A percentile compares a stretch with the other conserved stretches of the same genome.
phyloP scores from a whole-genome alignment of 306 rosid genomes.

The Spatholobus suberectus region DNA sequence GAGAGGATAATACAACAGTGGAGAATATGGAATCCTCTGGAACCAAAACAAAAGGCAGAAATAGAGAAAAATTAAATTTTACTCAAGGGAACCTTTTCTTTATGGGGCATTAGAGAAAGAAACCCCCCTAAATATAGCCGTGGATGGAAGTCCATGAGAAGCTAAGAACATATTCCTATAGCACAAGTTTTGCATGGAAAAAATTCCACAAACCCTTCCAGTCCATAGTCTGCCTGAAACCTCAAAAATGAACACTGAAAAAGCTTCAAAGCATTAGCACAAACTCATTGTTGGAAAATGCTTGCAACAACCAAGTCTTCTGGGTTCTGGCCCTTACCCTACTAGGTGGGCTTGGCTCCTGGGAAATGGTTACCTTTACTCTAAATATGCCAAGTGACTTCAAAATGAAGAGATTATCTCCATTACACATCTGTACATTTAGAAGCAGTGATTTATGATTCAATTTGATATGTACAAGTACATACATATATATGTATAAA shows the following conservation, averaged over 20 bases:
- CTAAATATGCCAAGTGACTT: background rate
- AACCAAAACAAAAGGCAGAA: background rate
- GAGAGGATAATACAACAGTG: background rate
- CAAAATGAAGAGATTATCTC: constrained; percentile 5
- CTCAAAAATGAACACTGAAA: background rate
- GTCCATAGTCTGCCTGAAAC: background rate
- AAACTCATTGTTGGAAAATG: background rate
- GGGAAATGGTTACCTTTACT: background rate
- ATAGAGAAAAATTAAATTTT: background rate
- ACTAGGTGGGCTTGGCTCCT: no score
- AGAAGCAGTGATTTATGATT: background rate
- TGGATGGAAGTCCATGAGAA: background rate
- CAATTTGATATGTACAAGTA: background rate
- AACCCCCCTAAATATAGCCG: background rate
- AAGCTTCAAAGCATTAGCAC: background rate
- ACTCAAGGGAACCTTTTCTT: background rate
- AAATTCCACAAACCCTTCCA: background rate
- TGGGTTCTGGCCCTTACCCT: no score
- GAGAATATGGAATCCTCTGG: background rate
- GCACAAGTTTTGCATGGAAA: background rate
- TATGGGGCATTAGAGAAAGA: background rate
- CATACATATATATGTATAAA: no score
- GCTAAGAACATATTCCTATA: background rate
- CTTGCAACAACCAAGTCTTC: background rate
- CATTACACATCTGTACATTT: background rate